Base-by-base conservation (phyloP, 2,329 filamentous ascomycete species). In the Neospermospora avenae region DNA sequence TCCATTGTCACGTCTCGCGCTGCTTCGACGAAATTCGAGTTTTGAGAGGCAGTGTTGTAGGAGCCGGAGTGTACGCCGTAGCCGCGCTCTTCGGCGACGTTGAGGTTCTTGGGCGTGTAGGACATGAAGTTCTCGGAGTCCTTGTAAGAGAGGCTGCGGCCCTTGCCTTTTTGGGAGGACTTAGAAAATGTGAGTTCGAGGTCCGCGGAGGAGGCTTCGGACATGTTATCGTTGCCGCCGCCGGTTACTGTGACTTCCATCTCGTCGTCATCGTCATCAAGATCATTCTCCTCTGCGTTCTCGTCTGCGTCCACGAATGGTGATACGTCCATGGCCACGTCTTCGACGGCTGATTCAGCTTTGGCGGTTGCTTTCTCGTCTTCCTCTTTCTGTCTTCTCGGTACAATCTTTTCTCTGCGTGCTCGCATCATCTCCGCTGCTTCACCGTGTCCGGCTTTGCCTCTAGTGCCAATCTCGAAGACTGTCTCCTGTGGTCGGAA, bases 101-200 rank as follows among this genome's bases (percentile, higher is more conserved):
- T 95, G 68, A 84, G 83, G 44, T 86, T 86, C 63, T 89, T 87
- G 0, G 95, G 95, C 1, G 86, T 90, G 80, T 99, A 99, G 10
- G 91, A 90, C 92, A 99, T 98, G 85, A 96, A 99, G 68, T 95
- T 85, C 46, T 97, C 93, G 0, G 87, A 83, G 73, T 97, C 93
- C 71, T 90, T 86, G 82, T 86, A 96, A 48, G 86, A 83, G 13
- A 78, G 84, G 70, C 71, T 84, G 69, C 78, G 83, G 74, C 79
- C 84, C 71, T 74, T 85, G 63, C 77, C 77, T 69, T 77, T 72
- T 66, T 80, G 76, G 49, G 76, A 74, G 46, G 83, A 77, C 70
- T 86, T 85, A 14, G 86, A 85, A 66, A 93, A 83, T 3, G 87
- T 90, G 18, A 90, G 83, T 73, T 90, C 87, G 34, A 91, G 77